Evolutionary conservation across 2,329 filamentous ascomycete genomes (phyloP).

Genomic region (Fusarium sambucinum): DNA sequence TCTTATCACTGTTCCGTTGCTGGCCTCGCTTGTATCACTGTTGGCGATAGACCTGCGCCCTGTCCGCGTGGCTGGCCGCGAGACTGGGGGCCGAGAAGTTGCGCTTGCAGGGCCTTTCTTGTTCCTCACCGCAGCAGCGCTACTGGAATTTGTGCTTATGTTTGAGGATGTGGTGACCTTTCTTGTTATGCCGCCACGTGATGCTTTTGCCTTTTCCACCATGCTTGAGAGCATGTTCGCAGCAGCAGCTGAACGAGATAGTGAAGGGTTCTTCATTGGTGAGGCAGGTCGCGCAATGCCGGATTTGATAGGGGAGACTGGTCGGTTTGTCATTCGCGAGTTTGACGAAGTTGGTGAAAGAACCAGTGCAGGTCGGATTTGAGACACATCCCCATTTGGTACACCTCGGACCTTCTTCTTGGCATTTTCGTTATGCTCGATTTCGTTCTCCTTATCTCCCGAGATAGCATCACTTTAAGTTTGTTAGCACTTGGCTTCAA

Average conservation of each 20-base stretch:
- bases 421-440: conserved; percentile 69
- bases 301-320: conserved; percentile 67
- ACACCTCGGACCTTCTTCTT: conserved; percentile 73
- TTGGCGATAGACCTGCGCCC: conserved; percentile 67
- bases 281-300: conserved; percentile 70
- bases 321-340: conserved; percentile 70
- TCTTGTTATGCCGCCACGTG: conserved; percentile 61
- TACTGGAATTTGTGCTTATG: conserved; percentile 57
- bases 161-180: conserved; percentile 62
- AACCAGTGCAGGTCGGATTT: conserved; percentile 66
- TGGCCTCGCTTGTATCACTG: conserved; percentile 74
- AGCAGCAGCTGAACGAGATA: conserved; percentile 55
- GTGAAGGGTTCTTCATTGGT: conserved; percentile 67
- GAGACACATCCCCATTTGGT: conserved; percentile 56
- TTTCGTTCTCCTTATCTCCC: conserved; percentile 82
- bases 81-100: conserved; percentile 53
- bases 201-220: conserved; percentile 71
- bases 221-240: conserved; percentile 66
- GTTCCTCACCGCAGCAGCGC: conserved; percentile 52
- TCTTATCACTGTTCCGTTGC: conserved; percentile 73
- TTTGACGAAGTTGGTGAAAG: conserved; percentile 88
- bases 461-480: conserved; percentile 70
- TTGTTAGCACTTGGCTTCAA: conserved; percentile 42
- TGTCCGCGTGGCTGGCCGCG: conserved; percentile 60
- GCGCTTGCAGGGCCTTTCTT: conserved; percentile 54